Base-by-base conservation (phyloP, 208 protist genomes). In the Crithidia acanthocephali region DNA sequence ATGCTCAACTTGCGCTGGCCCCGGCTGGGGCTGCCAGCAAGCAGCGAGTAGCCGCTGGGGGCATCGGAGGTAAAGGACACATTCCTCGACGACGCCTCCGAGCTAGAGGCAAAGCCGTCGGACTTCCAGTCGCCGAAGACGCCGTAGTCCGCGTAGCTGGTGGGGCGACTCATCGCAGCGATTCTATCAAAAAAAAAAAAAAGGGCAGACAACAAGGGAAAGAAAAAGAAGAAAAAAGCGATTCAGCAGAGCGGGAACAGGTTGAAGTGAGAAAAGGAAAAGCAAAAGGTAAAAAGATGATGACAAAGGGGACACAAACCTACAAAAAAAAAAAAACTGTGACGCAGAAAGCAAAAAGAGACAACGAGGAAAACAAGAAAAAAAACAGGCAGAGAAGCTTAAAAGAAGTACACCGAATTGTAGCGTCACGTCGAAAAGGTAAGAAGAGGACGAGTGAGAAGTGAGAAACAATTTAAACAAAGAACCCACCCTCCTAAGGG, bases 1-100 rank as follows among this genome's bases (percentile, higher is more conserved):
- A 75, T 52, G 51, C 71, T 80, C 35, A 80, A 35, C 27, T 84
- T 84, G n/a, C 48, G 72, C 18, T 59, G 72, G 10, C 30, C 48
- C 4, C 68, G 60, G 11, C 27, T 42, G 1, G 68, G 5, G 35
- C 22, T 10, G 10, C 48, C 57, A 0, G 42, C 33, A 0, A 47
- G 25, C 30, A 66, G 42, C 8, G 72, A 71, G 58, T 15, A 35
- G 23, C 28, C 32, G 47, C 61, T 66, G 7, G 58, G 11, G 8
- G 15, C 33, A n/a, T 56, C 50, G 16, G 32, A 51, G 20, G 25
- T 45, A 28, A 68, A 50, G 37, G 45, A 77, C 2, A 44, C 13
- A 7, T 44, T 52, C 0, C 25, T 20, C 0, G 57, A 72, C 5
- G 55, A 67, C 28, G 55, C 37, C 30, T 56, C 42, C 5, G 63